Conservation (phyloP, 1,284 basidiomycete genomes). For the Coriolopsis trogii region DNA sequence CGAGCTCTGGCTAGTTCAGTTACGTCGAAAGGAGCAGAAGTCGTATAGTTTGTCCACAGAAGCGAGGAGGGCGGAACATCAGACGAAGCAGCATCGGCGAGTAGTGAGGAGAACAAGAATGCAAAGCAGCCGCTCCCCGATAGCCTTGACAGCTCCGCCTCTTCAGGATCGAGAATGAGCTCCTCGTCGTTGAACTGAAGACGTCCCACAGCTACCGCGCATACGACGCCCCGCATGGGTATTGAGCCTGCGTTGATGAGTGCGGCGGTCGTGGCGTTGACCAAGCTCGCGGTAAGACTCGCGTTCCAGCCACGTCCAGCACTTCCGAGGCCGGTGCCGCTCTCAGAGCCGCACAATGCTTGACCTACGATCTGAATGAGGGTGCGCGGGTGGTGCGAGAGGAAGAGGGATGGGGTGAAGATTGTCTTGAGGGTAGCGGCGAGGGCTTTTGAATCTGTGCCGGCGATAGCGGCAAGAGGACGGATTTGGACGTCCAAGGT, state of each 20-base stretch:
- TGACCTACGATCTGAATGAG: constrained; percentile 74
- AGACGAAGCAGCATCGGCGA: constrained; percentile 17
- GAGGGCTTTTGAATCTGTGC: constrained; percentile 64
- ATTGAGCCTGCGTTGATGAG: constrained; percentile 69
- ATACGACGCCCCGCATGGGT: constrained; percentile 70
- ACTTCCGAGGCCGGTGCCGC: constrained; percentile 32
- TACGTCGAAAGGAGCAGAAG: constrained; percentile 40
- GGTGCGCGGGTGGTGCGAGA: constrained; percentile 66
- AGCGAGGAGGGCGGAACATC: constrained; percentile 33
- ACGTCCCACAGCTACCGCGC: constrained; percentile 61
- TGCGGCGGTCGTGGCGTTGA: constrained; percentile 70
- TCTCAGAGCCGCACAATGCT: constrained; percentile 43
- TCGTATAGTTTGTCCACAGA: constrained; percentile 62
- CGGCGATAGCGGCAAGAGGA: constrained; percentile 66
- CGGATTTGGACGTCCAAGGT: constrained; percentile 72
- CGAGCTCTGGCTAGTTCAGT: constrained; percentile 46
- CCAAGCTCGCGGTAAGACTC: constrained; percentile 51
- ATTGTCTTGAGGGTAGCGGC: constrained; percentile 53
- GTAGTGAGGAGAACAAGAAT: constrained; percentile 56
- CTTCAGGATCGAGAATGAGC: constrained; percentile 57
- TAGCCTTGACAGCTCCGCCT: constrained; percentile 43
- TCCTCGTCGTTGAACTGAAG: constrained; percentile 16
- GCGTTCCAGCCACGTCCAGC: constrained; percentile 34
- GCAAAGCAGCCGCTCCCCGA: constrained; percentile 64
- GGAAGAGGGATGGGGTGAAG: constrained; percentile 61